phyloP scores from a whole-genome alignment of 139 green algal species.

The Chara braunii region DNA sequence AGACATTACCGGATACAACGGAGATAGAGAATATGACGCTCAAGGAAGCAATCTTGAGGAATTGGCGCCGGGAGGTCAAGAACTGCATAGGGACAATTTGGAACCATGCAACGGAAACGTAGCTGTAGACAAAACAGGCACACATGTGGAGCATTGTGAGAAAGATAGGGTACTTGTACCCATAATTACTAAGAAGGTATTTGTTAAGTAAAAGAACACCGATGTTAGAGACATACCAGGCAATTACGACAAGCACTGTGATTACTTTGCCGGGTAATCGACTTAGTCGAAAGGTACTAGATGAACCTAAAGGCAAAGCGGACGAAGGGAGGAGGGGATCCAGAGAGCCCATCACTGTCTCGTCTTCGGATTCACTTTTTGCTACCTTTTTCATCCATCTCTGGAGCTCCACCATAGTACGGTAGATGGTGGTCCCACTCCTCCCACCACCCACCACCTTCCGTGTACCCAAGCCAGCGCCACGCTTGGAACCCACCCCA shows the following conservation, averaged over 20 bases:
- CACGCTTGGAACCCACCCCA: no score
- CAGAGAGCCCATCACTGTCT: no score
- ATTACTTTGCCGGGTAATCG: slow-evolving; percentile 4
- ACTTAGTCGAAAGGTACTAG: not conserved
- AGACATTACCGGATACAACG: slow-evolving; percentile 82
- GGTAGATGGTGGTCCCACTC: no score
- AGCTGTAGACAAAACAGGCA: slow-evolving; percentile 57
- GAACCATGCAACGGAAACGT: slow-evolving; percentile 12
- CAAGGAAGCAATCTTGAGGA: slow-evolving; percentile 65
- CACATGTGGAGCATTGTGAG: slow-evolving; percentile 89
- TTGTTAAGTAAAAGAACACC: slow-evolving; percentile 91
- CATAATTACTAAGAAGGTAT: slow-evolving; percentile 60
- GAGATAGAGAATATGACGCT: slow-evolving; percentile 71
- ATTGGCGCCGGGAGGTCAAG: slow-evolving; percentile 56
- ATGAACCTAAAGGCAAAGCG: not conserved
- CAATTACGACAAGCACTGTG: not conserved
- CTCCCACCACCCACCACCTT: no score
- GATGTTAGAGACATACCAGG: slow-evolving; percentile 84
- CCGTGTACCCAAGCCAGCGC: no score
- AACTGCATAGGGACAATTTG: slow-evolving; percentile 29
- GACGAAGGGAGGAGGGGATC: no score
- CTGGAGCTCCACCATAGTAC: no score
- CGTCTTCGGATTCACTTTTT: no score
- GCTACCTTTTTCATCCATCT: no score
- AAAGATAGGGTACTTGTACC: slow-evolving; percentile 61